Conservation (phyloP, 78 protist species). For the Monosiga brevicollis region DNA sequence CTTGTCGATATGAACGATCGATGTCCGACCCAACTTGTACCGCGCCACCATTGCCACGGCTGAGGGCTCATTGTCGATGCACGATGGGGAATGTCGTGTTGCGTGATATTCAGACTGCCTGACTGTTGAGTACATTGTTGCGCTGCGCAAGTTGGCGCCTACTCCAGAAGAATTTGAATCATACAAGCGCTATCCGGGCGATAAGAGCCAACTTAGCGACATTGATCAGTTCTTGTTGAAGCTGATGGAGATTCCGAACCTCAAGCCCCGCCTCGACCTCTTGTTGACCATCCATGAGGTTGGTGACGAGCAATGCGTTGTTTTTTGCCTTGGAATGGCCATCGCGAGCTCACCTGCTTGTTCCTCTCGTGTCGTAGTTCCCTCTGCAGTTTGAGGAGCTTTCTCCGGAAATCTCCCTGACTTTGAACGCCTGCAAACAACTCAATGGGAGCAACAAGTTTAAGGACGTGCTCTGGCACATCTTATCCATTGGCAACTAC, state of each 20-base stretch:
- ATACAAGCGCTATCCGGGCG: not conserved
- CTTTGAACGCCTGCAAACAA: not conserved
- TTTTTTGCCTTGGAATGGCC: no score
- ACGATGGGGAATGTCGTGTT: no score
- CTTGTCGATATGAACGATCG: no score
- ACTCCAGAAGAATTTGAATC: not conserved
- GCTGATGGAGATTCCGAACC: not conserved
- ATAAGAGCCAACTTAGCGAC: not conserved
- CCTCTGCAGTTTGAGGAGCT: not conserved
- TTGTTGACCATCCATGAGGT: not conserved
- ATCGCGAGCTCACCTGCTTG: no score
- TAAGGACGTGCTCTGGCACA: not conserved
- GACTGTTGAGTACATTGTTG: not conserved
- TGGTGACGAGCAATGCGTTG: no score
- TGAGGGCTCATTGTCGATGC: no score
- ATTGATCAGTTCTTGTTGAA: not conserved
- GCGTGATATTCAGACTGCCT: not conserved
- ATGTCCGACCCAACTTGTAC: no score
- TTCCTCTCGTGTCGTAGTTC: no score
- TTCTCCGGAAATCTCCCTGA: not conserved
- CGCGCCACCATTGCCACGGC: no score
- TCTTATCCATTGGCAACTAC: constrained; percentile 40
- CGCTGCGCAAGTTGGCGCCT: not conserved
- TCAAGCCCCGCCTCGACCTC: not conserved
- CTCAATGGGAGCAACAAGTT: not conserved